Conservation (phyloP, 2,329 filamentous ascomycete genomes). For the Colletotrichum lini region DNA sequence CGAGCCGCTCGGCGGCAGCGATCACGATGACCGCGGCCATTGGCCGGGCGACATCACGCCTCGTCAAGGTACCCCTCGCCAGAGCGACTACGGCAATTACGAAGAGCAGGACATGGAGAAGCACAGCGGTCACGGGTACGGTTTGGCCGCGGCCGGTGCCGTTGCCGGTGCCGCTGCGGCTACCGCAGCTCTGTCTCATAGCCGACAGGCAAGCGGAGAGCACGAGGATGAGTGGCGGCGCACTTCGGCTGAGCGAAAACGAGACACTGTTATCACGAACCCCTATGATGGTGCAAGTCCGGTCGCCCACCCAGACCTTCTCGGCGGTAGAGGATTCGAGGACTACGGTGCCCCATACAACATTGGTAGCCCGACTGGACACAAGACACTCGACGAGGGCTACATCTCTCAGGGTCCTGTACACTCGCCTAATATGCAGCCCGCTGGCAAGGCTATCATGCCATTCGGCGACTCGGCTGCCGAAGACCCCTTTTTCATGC, state of each 20-base stretch:
- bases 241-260: conserved; percentile 73
- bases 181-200: conserved; percentile 62
- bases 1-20: conserved; percentile 74
- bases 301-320: conserved; percentile 69
- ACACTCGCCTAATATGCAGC: conserved; percentile 66
- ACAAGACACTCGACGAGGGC: conserved; percentile 83
- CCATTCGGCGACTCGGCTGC: conserved; percentile 57
- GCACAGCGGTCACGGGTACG: conserved; percentile 51
- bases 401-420: conserved; percentile 85
- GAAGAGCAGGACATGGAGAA: conserved; percentile 47
- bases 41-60: conserved; percentile 51
- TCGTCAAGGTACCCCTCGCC: conserved; percentile 51
- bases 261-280: conserved; percentile 77
- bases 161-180: conserved; percentile 68
- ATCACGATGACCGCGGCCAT: conserved; percentile 47
- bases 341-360: conserved; percentile 63
- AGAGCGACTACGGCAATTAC: conserved; percentile 48
- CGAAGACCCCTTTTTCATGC: conserved; percentile 77
- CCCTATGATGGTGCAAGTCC: conserved; percentile 77
- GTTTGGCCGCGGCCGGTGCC: conserved; percentile 66
- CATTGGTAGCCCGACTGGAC: conserved; percentile 70
- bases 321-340: conserved; percentile 56
- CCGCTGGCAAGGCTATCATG: conserved; percentile 69
- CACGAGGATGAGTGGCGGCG: conserved; percentile 76
- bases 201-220: conserved; percentile 69